Base-by-base conservation (phyloP, 306 rosid genomes). In the Parietaria judaica region DNA sequence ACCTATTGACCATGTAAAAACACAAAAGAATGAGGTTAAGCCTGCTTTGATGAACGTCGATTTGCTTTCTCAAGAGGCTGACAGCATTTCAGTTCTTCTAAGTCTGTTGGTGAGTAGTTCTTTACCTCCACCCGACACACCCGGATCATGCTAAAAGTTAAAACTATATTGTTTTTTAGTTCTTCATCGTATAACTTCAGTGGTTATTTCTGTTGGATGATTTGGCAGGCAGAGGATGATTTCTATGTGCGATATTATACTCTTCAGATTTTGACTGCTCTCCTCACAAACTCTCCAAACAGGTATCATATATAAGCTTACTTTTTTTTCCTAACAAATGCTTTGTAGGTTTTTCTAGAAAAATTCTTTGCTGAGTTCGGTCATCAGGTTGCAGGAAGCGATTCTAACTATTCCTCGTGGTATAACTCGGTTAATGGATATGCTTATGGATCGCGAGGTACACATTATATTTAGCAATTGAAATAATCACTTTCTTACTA, bases 401-500 rank as follows among this genome's bases (percentile, higher is more conserved):
- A 90, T 90, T 76, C 83, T 90, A 77, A 81, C 95, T 43, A 83
- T 83, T 66, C 97, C 97, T 51, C 87, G 87, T 63, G 95, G 96
- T 73, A 87, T 90, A 70, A 90, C 97, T 65, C 84, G 89, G 69
- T 72, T 87, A 41, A 90, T 90, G 97, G 97, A 90, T 77, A 90
- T 90, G 97, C 96, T 85, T 67, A 87, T 87, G 95, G 97, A 87
- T 73, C 96, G 96, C 13, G 97, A 90, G 97, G 97, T 90, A 81
- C 67, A 66, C 35, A 46, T 51, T 61, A 54, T 66, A 68, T 60
- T 54, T 54, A 31, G 34, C 62, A 65, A 23, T 36, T 67, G 14
- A 65, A 60, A 16, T 9, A 44, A 70, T 12, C 51, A 50, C 63
- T 59, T 65, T 4, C 58, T 55, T 65, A 13, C 17, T 17, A n/a